Percentiles rank a stretch among this genome's conserved stretches.
phyloP scores from a whole-genome alignment of 2,329 filamentous ascomycete species.

The Fusarium longipes region DNA sequence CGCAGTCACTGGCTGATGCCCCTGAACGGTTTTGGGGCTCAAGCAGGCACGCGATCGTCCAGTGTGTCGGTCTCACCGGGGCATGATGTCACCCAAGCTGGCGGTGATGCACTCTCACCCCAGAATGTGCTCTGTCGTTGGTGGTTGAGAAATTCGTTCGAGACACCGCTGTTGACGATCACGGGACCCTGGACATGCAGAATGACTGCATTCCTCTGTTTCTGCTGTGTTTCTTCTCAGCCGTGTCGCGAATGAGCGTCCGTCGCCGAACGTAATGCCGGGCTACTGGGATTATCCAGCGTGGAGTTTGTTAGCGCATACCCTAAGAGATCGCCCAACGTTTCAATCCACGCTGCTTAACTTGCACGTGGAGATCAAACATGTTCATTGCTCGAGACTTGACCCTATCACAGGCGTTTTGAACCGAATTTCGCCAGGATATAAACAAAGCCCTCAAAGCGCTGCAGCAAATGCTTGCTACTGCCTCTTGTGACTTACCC shows the following conservation, averaged over 20 bases:
- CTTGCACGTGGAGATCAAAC: constrained; percentile 34
- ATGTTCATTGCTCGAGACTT: constrained; percentile 18
- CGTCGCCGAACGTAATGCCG: constrained; percentile 10
- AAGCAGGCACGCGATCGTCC: constrained; percentile 18
- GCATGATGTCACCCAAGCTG: constrained; percentile 37
- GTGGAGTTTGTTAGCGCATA: constrained; percentile 30
- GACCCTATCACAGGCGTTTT: constrained; percentile 17
- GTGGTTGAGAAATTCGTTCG: constrained; percentile 17
- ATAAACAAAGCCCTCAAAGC: constrained; percentile 5
- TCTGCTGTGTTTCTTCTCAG: constrained; percentile 12
- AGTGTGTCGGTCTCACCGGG: constrained; percentile 31
- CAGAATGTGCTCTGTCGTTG: constrained; percentile 21
- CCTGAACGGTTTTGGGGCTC: constrained; percentile 33
- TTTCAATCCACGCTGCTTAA: constrained; percentile 33
- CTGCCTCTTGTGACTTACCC: constrained; percentile 11
- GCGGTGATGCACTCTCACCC: constrained; percentile 31
- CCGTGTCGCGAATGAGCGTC: constrained; percentile 20
- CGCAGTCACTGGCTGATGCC: constrained; percentile 30
- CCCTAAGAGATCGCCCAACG: constrained; percentile 33
- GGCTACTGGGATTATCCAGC: constrained; percentile 27
- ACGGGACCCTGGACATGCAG: constrained; percentile 29
- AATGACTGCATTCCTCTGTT: constrained; percentile 31
- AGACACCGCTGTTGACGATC: constrained; percentile 29
- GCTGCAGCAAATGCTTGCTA: constrained; percentile 11
- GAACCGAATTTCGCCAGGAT: constrained; percentile 11